Base-by-base conservation (phyloP, 306 rosid genomes). In the Castanea mollissima region DNA sequence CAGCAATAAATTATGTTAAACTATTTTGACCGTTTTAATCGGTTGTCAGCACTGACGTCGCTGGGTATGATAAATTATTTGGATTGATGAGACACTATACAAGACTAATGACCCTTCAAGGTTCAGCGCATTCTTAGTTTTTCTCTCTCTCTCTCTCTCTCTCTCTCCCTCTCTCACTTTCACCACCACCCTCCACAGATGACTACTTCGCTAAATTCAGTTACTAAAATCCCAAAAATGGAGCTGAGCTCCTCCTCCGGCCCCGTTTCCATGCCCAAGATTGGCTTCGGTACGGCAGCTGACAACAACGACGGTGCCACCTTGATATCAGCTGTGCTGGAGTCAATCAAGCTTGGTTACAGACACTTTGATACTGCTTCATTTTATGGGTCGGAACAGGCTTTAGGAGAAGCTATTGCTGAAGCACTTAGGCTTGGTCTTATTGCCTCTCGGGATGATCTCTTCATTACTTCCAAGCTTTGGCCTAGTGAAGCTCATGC, bases 401-500 rank as follows among this genome's bases (percentile, higher is more conserved):
- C 56, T n/a, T 27, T 70, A 6, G 74, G 74, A 70, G 74, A 70
- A 44, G 74, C 74, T 70, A 70, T 71, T 8, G 74, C 57, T 13
- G 18, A 71, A 71, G 74, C 74, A 21, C 51, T 71, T 49, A 23
- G 16, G 3, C 58, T 46, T n/a, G 74, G 74, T 8, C 74, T 71
- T 46, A 57, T 44, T 16, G 4, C 16, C 34, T 71, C 58, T 3
- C 52, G 74, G 35, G 74, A 71, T 3, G 74, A 71, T 1, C 35
- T 71, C 1, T 71, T 71, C 34, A 12, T 71, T 14, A 71, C 74
- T 20, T 10, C 57, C 52, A 71, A 71, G 74, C 58, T 71, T 2
- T 71, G 74, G 74, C 6, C 16, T 14, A 2, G 7, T 3, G 74
- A 71, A 11, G 25, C 21, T 46, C 74, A 70, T 46, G 55, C 74